phyloP scores from a whole-genome alignment of 768 basidiomycete genomes.

The Nidularia pulvinata region DNA sequence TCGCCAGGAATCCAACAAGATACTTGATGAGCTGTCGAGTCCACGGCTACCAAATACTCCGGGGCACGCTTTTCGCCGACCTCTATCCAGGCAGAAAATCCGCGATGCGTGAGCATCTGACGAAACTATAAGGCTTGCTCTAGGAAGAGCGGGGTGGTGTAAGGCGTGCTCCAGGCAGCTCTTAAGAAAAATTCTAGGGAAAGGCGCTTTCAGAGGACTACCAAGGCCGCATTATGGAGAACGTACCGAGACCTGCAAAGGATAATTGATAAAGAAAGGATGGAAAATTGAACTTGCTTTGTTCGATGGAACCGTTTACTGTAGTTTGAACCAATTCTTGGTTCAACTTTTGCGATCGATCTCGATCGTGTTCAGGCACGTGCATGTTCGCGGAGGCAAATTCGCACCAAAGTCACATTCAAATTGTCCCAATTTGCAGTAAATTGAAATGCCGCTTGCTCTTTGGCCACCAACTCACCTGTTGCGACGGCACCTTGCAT shows the following conservation, averaged over 20 bases:
- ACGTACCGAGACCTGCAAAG: not conserved
- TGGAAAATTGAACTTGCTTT: not conserved
- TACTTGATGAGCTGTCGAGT: slow-evolving; percentile 38
- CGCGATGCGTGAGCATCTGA: slow-evolving; percentile 52
- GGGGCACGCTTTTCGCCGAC: slow-evolving; percentile 45
- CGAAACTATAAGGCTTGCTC: not conserved
- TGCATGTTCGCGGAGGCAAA: too few species aligned
- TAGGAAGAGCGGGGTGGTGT: not conserved
- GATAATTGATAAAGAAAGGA: not conserved
- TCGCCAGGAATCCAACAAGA: slow-evolving; percentile 73
- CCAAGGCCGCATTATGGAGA: not conserved
- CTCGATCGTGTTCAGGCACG: too few species aligned
- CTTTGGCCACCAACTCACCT: too few species aligned
- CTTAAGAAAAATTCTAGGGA: not conserved
- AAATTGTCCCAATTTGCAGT: too few species aligned
- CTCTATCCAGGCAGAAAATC: slow-evolving; percentile 72
- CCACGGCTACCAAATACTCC: slow-evolving; percentile 57
- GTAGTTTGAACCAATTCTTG: not conserved
- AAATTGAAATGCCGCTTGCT: too few species aligned
- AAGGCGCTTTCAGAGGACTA: too few species aligned
- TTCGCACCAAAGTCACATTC: too few species aligned
- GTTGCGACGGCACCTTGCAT: not conserved
- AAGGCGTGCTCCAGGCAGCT: not conserved
- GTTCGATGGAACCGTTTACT: not conserved
- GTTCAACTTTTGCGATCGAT: not conserved